Base-by-base conservation (phyloP, 1,284 basidiomycete species). In the Blastosporella zonata region DNA sequence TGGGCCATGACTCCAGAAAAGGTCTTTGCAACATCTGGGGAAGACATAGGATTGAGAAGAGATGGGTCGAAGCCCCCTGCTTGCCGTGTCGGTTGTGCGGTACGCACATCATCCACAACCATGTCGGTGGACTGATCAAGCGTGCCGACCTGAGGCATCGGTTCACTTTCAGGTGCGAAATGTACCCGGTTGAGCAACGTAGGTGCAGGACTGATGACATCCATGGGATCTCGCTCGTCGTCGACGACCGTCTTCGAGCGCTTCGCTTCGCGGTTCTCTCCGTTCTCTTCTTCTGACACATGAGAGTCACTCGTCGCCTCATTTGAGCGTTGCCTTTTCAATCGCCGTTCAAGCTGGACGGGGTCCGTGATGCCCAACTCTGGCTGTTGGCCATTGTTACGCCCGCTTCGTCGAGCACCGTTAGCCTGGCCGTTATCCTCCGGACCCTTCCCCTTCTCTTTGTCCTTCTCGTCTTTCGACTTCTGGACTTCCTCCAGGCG, bases 361-460 rank as follows among this genome's bases (percentile, higher is more conserved):
- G 85, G 84, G 60, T 90, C 88, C 6, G 83, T 85, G 43, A 87
- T 84, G 7, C 71, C 57, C 25, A 85, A 66, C 60, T 93, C 88
- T 2, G 82, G 82, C 52, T 80, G 73, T 49, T 79, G 74, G 1
- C 89, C 90, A 56, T 81, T 87, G 49, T 83, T 75, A 38, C 91
- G 75, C 2, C 84, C 82, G 56, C 84, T 89, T 46, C 85, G 68
- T 49, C 87, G 70, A 2, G 76, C 76, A 12, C 74, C 75, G 56
- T 49, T 63, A 53, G 55, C 60, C 40, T 55, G 62, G 20, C 55
- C 63, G 31, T 67, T 65, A 29, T 62, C 40, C 42, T 64, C 39
- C 49, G 23, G 57, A 34, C 66, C 72, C 47, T 70, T 72, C 21
- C 71, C 74, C 38, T 69, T 72, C 12, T 64, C 68, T 49, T 70